phyloP scores from a whole-genome alignment of 352 stramenopile genomes.

The Achlya hypogyna region DNA sequence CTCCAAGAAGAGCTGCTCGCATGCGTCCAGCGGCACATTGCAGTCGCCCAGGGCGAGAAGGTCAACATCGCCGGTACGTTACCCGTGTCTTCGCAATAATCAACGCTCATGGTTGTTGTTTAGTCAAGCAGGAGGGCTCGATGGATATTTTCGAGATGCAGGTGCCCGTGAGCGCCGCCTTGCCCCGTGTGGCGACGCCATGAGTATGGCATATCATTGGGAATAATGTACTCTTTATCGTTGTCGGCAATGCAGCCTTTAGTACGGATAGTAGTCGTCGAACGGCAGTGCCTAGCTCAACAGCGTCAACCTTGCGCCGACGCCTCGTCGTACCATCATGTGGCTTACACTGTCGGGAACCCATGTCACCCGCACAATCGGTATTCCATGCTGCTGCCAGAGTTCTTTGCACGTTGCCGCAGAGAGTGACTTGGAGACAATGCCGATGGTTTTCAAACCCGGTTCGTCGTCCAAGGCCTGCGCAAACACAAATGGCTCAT shows the following conservation, averaged over 20 bases:
- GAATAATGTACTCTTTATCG: background rate
- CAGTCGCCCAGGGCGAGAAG: slow-evolving; percentile 74
- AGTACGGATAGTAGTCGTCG: slow-evolving; percentile 83
- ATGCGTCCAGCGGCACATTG: slow-evolving; percentile 83
- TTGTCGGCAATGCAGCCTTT: slow-evolving; percentile 12
- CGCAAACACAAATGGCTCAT: slow-evolving; percentile 1
- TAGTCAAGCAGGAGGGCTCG: slow-evolving; percentile 80
- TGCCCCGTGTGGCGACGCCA: background rate
- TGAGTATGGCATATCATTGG: background rate
- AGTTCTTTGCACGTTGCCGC: slow-evolving; percentile 41
- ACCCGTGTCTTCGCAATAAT: background rate
- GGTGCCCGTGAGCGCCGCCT: slow-evolving; percentile 55
- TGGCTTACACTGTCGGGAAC: slow-evolving; percentile 84
- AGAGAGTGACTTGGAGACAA: slow-evolving; percentile 65
- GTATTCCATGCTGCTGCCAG: slow-evolving; percentile 61
- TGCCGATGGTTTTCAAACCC: slow-evolving; percentile 41
- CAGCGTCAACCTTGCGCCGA: background rate
- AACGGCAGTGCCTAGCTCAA: slow-evolving; percentile 37
- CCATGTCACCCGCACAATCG: slow-evolving; percentile 80
- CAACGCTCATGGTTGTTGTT: background rate
- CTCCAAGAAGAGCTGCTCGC: slow-evolving; percentile 77
- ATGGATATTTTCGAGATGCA: slow-evolving; percentile 89
- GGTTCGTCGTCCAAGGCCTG: background rate
- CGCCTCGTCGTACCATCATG: slow-evolving; percentile 27
- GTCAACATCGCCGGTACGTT: slow-evolving; percentile 79